phyloP scores from a whole-genome alignment of 495 filamentous ascomycete genomes.

The Parathielavia appendiculata region DNA sequence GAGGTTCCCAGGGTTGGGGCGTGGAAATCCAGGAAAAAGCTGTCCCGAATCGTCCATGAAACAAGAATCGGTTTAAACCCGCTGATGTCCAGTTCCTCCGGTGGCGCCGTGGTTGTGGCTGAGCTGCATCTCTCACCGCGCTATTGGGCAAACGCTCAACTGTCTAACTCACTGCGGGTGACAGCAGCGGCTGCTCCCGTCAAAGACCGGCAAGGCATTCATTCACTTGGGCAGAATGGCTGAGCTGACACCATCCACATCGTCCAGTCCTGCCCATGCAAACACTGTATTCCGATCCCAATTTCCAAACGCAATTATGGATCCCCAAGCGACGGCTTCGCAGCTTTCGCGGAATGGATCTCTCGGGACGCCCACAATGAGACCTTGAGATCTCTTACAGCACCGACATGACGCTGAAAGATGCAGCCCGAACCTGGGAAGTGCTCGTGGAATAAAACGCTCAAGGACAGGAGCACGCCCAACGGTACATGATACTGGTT shows the following conservation, averaged over 20 bases:
- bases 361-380: not conserved
- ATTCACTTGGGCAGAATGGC: not conserved
- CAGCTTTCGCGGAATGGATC: conserved; percentile 4
- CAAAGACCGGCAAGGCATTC: not conserved
- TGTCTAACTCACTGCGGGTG: not conserved
- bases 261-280: too few relatives aligned
- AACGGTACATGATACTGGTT: not conserved
- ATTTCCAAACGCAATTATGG: too few relatives aligned
- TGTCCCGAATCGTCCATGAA: too few relatives aligned
- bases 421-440: not conserved
- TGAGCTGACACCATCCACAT: not conserved
- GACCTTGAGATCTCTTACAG: not conserved
- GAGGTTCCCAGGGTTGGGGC: too few relatives aligned
- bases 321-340: conserved; percentile 2
- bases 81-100: too few relatives aligned
- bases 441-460: not conserved
- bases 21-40: too few relatives aligned
- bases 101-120: not conserved
- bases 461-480: not conserved
- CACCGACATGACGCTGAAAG: not conserved
- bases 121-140: not conserved
- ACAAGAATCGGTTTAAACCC: too few relatives aligned
- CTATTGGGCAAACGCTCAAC: not conserved
- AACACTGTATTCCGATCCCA: not conserved
- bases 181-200: not conserved